phyloP scores from a whole-genome alignment of 495 filamentous ascomycete genomes.

The Xylaria telfairii region DNA sequence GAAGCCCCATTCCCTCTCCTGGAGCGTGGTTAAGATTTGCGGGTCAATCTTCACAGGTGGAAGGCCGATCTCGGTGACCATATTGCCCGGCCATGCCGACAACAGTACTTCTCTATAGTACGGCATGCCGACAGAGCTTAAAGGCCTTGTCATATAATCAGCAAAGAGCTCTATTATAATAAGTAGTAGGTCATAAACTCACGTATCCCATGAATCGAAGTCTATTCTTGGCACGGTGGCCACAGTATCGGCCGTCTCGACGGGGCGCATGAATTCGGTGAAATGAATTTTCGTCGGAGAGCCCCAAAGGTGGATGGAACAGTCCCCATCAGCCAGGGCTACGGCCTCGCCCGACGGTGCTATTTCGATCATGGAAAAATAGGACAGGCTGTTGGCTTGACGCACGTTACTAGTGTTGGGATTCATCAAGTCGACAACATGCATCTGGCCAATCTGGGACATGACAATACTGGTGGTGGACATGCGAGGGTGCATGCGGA shows the following conservation, averaged over 20 bases:
- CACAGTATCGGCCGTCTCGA: conserved; percentile 55
- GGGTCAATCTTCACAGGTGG: conserved; percentile 79
- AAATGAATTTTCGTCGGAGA: conserved; percentile 89
- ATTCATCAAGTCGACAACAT: conserved; percentile 95
- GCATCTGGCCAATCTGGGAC: conserved; percentile 87
- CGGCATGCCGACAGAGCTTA: conserved; percentile 88
- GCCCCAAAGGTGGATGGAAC: conserved; percentile 86
- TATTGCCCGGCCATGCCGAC: conserved; percentile 87
- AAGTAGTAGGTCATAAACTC: conserved; percentile 37
- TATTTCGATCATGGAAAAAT: conserved; percentile 77
- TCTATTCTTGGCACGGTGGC: conserved; percentile 33
- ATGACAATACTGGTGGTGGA: conserved; percentile 90
- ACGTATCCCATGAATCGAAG: conserved; percentile 63
- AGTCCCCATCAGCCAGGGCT: conserved; percentile 79
- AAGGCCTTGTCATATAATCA: conserved; percentile 58
- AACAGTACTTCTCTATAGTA: conserved; percentile 87
- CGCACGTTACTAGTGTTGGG: conserved; percentile 86
- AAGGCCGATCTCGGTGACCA: conserved; percentile 81
- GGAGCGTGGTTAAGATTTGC: conserved; percentile 70
- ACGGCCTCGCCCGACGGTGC: conserved; percentile 90
- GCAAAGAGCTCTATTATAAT: conserved; percentile 29
- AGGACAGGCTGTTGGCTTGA: conserved; percentile 76
- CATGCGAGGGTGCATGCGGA: conserved; percentile 93
- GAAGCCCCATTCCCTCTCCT: conserved; percentile 70
- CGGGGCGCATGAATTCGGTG: conserved; percentile 78